Base-by-base conservation (phyloP, 225 moss, liverwort and hornwort genomes). In the Lunularia cruciata region DNA sequence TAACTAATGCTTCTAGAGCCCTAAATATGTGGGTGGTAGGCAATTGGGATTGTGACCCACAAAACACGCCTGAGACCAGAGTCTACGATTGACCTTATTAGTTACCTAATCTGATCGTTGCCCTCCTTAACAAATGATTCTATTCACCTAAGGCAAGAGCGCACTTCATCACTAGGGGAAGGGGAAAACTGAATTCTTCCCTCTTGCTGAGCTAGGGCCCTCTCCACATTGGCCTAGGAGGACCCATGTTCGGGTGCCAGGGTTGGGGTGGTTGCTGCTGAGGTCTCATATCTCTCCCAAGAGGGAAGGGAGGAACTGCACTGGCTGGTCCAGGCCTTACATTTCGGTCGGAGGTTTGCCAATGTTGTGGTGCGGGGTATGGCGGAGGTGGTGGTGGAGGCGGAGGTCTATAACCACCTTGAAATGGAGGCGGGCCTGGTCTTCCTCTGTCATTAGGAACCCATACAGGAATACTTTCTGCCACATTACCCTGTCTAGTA, bases 161-260 rank as follows among this genome's bases (percentile, higher is more conserved):
- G n/a, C n/a, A n/a, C n/a, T n/a, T n/a, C n/a, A n/a, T n/a, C n/a
- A n/a, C n/a, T n/a, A n/a, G n/a, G n/a, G n/a, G n/a, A n/a, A n/a
- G n/a, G n/a, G n/a, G n/a, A n/a, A n/a, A n/a, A n/a, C n/a, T n/a
- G n/a, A n/a, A n/a, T n/a, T n/a, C n/a, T n/a, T n/a, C n/a, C n/a
- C n/a, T n/a, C n/a, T n/a, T n/a, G n/a, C n/a, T n/a, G n/a, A n/a
- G n/a, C 43, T 76, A 63, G 11, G 71, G 71, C 10, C 77, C 77
- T 63, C 77, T 71, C 81, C 81, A 82, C 25, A 74, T 22, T 36
- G 60, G 74, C 20, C 74, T 82, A 2, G 71, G 60, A 15, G 77
- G 67, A 26, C 77, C 77, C 46, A 63, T 60, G 47, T 72, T 71
- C 20, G 39, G 74, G 25, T 63, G 67, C 77, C 77, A 77, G 22